Evolutionary conservation across 208 protist species (phyloP).

Genomic region (Crithidia bombi): DNA sequence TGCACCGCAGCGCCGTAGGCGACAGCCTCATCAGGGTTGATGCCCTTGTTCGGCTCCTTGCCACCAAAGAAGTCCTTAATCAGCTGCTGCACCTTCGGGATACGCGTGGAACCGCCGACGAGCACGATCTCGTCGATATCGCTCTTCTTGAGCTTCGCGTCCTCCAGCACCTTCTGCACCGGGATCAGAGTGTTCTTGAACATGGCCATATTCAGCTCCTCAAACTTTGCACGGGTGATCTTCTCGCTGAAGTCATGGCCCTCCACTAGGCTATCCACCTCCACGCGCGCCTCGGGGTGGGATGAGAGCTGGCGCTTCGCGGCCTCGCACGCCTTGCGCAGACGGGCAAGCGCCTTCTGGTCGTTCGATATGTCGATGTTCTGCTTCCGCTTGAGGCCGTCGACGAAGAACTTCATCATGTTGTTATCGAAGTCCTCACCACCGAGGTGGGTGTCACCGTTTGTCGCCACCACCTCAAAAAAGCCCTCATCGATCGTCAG

Average conservation of each 20-base stretch:
- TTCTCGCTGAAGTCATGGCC: constrained; percentile 96
- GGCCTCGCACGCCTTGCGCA: constrained; percentile 77
- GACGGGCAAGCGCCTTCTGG: constrained; percentile 52
- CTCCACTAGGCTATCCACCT: constrained; percentile 94
- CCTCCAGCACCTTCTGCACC: constrained; percentile 85
- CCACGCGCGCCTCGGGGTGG: constrained; percentile 87
- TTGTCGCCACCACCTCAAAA: constrained; percentile 98
- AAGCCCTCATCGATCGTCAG: constrained; percentile 97
- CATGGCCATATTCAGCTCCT: constrained; percentile 93
- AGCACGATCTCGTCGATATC: constrained; percentile 93
- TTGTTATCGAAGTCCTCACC: constrained; percentile 98
- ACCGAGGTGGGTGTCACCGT: constrained; percentile 98
- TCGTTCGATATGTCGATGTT: constrained; percentile 59
- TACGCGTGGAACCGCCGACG: constrained; percentile 96
- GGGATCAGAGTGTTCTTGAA: constrained; percentile 80
- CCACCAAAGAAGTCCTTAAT: constrained; percentile 65
- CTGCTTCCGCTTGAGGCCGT: constrained; percentile 94
- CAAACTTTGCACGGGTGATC: constrained; percentile 97
- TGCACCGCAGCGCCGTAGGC: constrained; percentile 99
- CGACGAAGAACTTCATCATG: constrained; percentile 94
- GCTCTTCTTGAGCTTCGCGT: constrained; percentile 81
- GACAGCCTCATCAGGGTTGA: constrained; percentile 98
- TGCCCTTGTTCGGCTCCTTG: constrained; percentile 93
- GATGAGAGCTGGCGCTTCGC: constrained; percentile 97
- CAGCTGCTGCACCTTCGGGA: constrained; percentile 96